Base-by-base conservation (phyloP, 2,329 filamentous ascomycete species). In the Xylaria polymorpha region DNA sequence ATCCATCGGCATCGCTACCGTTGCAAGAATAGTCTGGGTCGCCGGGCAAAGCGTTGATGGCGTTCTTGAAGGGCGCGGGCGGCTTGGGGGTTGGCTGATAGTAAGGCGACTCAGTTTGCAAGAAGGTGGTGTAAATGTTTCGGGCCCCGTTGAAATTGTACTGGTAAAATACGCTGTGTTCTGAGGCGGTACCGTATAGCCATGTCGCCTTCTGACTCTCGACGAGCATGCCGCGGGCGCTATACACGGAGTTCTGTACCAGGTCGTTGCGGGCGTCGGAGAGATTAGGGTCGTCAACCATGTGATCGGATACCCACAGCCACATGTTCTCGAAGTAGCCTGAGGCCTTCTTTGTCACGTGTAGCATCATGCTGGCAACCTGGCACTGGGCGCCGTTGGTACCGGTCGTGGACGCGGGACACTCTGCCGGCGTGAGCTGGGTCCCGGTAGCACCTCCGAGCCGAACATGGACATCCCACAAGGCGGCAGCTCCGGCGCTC, bases 401-500 rank as follows among this genome's bases (percentile, higher is more conserved):
- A 15, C 64, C 64, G 60, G 20, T 67, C 22, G 2, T 39, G 61
- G 82, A 69, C 77, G 90, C 90, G 68, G 84, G 79, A 79, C 90
- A 92, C 60, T 83, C 86, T 74, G 86, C 83, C 61, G 88, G 86
- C 77, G 92, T 89, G 8, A 93, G 85, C 48, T 90, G 83, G 18
- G 91, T 92, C 43, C 92, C 92, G 1, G 89, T 87, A 61, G 88
- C 89, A 3, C 92, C 92, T 71, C 91, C 92, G 60, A 94, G 86
- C 72, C 92, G 90, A 76, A 92, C 88, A 80, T 95, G 92, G 12
- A 91, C 87, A 76, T 94, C 92, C 92, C 92, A 95, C 79, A 91
- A 85, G 5, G 88, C 89, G 8, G 82, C 82, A 15, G 85, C 83
- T 62, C 77, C 78, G 18, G 67, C 48, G 4, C 62, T 69, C 8